phyloP scores from a whole-genome alignment of 2,329 filamentous ascomycete species.

The Tolypocladium tundrense region DNA sequence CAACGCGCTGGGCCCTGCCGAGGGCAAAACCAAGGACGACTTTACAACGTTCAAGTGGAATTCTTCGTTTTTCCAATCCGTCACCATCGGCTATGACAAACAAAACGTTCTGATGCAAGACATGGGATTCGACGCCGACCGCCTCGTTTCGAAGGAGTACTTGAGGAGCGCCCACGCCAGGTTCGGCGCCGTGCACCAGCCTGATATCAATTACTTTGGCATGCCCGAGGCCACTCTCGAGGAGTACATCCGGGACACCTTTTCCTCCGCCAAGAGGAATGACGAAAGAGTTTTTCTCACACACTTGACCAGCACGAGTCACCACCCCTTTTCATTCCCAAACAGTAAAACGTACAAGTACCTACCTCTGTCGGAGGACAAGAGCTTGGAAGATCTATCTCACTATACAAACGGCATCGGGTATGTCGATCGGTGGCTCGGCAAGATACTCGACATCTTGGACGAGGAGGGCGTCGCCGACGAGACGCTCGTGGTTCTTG shows the following conservation, averaged over 20 bases:
- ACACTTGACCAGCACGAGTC: conserved; percentile 23
- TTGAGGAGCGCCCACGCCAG: conserved; percentile 16
- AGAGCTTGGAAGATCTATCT: conserved; percentile 18
- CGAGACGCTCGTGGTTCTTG: conserved; percentile 20
- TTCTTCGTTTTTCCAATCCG: conserved; percentile 21
- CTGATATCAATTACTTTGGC: conserved; percentile 24
- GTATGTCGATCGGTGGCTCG: conserved; percentile 22
- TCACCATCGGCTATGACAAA: conserved; percentile 21
- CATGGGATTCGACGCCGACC: conserved; percentile 17
- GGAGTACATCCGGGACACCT: conserved; percentile 20
- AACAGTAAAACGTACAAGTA: conserved; percentile 11
- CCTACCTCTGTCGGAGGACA: conserved; percentile 12
- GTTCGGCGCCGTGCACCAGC: conserved; percentile 14
- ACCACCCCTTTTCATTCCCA: conserved; percentile 22
- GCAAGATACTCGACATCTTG: conserved; percentile 17
- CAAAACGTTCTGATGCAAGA: conserved; percentile 16
- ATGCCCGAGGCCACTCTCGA: conserved; percentile 19
- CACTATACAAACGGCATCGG: conserved; percentile 21
- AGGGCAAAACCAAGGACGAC: neutral
- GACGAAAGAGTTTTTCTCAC: conserved; percentile 22
- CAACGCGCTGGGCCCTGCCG: neutral
- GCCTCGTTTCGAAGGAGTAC: conserved; percentile 17
- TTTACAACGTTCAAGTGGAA: conserved; percentile 19
- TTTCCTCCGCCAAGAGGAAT: conserved; percentile 15
- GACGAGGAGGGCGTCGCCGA: conserved; percentile 19